Base-by-base conservation (phyloP, 805 yeast species). In the Candida boidinii region DNA sequence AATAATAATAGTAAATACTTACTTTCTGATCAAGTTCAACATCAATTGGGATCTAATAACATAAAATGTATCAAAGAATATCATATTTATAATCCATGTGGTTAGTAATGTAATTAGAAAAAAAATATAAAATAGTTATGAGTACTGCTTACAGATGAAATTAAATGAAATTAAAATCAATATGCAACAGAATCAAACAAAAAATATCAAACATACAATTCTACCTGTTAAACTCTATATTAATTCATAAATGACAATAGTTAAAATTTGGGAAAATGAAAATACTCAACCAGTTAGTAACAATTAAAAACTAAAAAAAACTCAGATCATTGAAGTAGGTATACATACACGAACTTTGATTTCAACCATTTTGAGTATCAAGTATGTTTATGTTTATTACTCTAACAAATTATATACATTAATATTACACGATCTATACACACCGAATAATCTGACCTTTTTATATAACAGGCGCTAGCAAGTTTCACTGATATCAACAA, bases 171-270 rank as follows among this genome's bases (percentile, higher is more conserved):
- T n/a, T n/a, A n/a, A n/a, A n/a, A n/a, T n/a, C n/a, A n/a, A n/a
- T n/a, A n/a, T n/a, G n/a, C n/a, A n/a, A n/a, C n/a, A n/a, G n/a
- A n/a, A n/a, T n/a, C n/a, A n/a, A n/a, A n/a, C n/a, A n/a, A n/a
- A n/a, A n/a, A n/a, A n/a, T n/a, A n/a, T n/a, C n/a, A n/a, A n/a
- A 54, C 73, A 26, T 51, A 70, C 77, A 58, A 79, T 85, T 62
- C 86, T 77, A 5, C 94, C 94, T 4, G 90, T 82, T 37, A 82
- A 64, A 19, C 88, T 81, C 76, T 68, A 29, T 12, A 25, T 17
- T 35, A 8, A 29, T 28, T 18, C 3, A 4, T 5, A 8, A 14
- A 12, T 14, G 26, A n/a, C 22, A 16, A 5, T 23, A 5, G 18
- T 22, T 30, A 5, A 7, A 7, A 27, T 7, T 24, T 7, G 10